phyloP scores from a whole-genome alignment of 2,329 filamentous ascomycete genomes.

The Alternaria incomplexa region DNA sequence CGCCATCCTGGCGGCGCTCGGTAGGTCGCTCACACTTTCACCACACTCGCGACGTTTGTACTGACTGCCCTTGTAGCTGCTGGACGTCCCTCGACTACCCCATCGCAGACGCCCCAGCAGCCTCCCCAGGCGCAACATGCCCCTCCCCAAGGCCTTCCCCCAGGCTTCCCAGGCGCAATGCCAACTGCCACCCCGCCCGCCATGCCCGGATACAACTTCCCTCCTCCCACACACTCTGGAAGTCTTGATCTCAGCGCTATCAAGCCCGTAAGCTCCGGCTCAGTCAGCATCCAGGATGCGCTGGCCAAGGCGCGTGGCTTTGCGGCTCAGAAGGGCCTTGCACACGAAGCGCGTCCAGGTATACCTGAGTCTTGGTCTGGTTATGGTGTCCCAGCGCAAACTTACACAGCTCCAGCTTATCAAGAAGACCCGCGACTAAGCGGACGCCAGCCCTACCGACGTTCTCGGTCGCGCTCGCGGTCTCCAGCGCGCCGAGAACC shows the following conservation, averaged over 20 bases:
- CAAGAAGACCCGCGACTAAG: slow-evolving; percentile 57
- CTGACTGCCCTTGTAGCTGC: slow-evolving; percentile 46
- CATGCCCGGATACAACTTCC: slow-evolving; percentile 58
- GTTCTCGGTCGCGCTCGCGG: slow-evolving; percentile 74
- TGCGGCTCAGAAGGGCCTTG: slow-evolving; percentile 78
- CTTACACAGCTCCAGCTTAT: slow-evolving; percentile 46
- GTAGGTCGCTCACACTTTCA: slow-evolving; percentile 26
- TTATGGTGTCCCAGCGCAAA: slow-evolving; percentile 33
- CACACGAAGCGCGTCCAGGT: slow-evolving; percentile 54
- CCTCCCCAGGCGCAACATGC: slow-evolving; percentile 48
- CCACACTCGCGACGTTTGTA: background rate
- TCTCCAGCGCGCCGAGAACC: slow-evolving; percentile 67
- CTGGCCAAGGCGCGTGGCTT: slow-evolving; percentile 84
- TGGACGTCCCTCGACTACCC: slow-evolving; percentile 54
- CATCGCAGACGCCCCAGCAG: slow-evolving; percentile 55
- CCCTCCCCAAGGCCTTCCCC: slow-evolving; percentile 52
- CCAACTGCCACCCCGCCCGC: slow-evolving; percentile 51
- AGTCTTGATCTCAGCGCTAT: slow-evolving; percentile 81
- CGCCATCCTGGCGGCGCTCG: slow-evolving; percentile 48
- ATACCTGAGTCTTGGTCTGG: slow-evolving; percentile 53
- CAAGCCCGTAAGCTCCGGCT: slow-evolving; percentile 79
- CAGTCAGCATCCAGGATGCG: slow-evolving; percentile 82
- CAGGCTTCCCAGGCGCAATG: slow-evolving; percentile 53
- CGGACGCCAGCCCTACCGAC: slow-evolving; percentile 61
- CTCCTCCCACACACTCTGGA: slow-evolving; percentile 74